phyloP scores from a whole-genome alignment of 768 basidiomycete species.

The Termitomyces sp. region DNA sequence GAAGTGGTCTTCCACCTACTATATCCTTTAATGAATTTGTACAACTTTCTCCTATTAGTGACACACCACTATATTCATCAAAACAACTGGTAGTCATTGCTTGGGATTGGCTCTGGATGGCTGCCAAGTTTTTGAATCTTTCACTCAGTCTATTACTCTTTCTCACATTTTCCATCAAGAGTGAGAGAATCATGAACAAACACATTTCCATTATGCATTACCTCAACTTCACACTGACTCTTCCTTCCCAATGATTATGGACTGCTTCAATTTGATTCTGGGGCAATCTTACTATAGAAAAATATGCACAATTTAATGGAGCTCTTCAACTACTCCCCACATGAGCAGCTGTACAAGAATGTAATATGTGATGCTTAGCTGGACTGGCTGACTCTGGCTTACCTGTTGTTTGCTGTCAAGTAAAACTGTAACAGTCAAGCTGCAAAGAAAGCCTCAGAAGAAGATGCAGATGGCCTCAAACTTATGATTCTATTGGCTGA shows the following conservation, averaged over 20 bases:
- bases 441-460: neutral
- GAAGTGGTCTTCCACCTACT: slow-evolving; percentile 17
- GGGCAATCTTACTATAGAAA: neutral
- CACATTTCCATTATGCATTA: too few species aligned
- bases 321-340: neutral
- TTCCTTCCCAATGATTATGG: neutral
- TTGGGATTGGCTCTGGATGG: too few species aligned
- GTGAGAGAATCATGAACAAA: too few species aligned
- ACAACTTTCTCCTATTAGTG: slow-evolving; percentile 23
- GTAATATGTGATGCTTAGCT: neutral
- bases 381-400: neutral
- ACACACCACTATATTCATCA: too few species aligned
- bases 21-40: slow-evolving; percentile 26
- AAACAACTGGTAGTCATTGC: too few species aligned
- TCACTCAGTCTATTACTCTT: too few species aligned
- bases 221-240: too few species aligned
- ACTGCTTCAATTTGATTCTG: too few species aligned
- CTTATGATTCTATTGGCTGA: neutral
- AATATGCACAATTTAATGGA: neutral
- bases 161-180: too few species aligned
- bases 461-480: slow-evolving; percentile 22
- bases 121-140: too few species aligned
- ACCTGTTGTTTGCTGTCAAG: slow-evolving; percentile 1
- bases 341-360: slow-evolving; percentile 1
- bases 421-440: slow-evolving; percentile 16